phyloP scores from a whole-genome alignment of 2,329 filamentous ascomycete species.

The Phyllosticta paracitricarpa region DNA sequence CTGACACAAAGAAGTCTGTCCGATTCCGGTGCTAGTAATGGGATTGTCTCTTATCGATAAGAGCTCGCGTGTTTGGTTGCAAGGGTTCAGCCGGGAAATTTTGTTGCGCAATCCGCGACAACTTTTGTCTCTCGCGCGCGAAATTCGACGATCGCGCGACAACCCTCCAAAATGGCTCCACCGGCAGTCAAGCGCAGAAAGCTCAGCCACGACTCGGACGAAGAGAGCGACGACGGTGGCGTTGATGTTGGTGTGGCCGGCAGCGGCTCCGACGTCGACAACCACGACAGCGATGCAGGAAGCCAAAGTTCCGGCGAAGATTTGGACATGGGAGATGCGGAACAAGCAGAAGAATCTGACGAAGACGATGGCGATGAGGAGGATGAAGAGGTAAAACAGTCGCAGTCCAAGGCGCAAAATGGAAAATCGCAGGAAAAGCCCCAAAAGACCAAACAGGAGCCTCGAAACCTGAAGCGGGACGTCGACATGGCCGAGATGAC shows the following conservation, averaged over 20 bases:
- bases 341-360: slow-evolving; percentile 12
- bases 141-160: neutral
- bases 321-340: slow-evolving; percentile 14
- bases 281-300: slow-evolving; percentile 12
- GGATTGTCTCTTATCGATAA: slow-evolving; percentile 7
- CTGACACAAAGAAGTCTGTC: slow-evolving; percentile 4
- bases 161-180: slow-evolving; percentile 20
- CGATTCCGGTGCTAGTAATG: slow-evolving; percentile 7
- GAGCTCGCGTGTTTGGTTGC: neutral
- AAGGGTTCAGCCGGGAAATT: slow-evolving; percentile 6
- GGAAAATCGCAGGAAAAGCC: neutral
- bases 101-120: neutral
- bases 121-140: neutral
- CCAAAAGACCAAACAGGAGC: slow-evolving; percentile 10
- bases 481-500: slow-evolving; percentile 14
- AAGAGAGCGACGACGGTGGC: slow-evolving; percentile 17
- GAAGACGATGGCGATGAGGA: slow-evolving; percentile 13
- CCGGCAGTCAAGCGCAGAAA: slow-evolving; percentile 38
- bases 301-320: slow-evolving; percentile 5
- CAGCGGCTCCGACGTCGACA: neutral
- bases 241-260: slow-evolving; percentile 7
- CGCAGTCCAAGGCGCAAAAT: neutral
- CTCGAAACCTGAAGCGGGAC: slow-evolving; percentile 4
- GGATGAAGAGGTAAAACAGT: slow-evolving; percentile 9
- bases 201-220: slow-evolving; percentile 30